phyloP scores from a whole-genome alignment of 2,329 filamentous ascomycete species.

The Pseudogymnoascus sp. region DNA sequence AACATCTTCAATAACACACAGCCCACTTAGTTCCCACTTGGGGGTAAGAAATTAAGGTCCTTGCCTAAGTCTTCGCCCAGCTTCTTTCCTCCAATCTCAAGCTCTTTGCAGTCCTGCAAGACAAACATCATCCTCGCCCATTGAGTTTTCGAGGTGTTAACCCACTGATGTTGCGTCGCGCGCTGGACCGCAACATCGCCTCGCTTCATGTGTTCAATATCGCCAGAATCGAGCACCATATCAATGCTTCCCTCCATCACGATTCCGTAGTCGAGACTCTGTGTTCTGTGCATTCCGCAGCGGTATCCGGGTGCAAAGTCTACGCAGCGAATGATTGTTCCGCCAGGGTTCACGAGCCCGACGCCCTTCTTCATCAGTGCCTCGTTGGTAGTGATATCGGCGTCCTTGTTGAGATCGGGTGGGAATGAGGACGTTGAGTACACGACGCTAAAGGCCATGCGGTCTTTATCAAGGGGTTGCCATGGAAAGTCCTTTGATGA shows the following conservation, averaged over 20 bases:
- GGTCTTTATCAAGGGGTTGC: constrained; percentile 13
- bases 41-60: not conserved
- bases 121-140: constrained; percentile 14
- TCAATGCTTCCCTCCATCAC: constrained; percentile 12
- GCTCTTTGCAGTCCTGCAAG: constrained; percentile 9
- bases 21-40: constrained; percentile 37
- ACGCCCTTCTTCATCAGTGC: constrained; percentile 16
- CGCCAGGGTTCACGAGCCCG: not conserved
- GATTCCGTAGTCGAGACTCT: constrained; percentile 14
- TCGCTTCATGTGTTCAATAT: not conserved
- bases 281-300: constrained; percentile 12
- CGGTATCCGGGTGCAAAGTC: constrained; percentile 11
- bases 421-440: constrained; percentile 38
- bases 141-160: constrained; percentile 8
- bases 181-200: constrained; percentile 12
- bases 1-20: constrained; percentile 27
- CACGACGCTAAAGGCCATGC: constrained; percentile 24
- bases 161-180: constrained; percentile 11
- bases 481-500: constrained; percentile 24
- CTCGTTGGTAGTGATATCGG: constrained; percentile 35
- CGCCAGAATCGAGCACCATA: constrained; percentile 12
- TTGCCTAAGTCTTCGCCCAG: constrained; percentile 10
- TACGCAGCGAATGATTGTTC: constrained; percentile 11
- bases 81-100: constrained; percentile 3
- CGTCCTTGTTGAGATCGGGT: constrained; percentile 33